A percentile compares a stretch with the other conserved stretches of the same genome.
phyloP scores from a whole-genome alignment of 1,139 yeast genomes.

The Hyphopichia buzzinii region DNA sequence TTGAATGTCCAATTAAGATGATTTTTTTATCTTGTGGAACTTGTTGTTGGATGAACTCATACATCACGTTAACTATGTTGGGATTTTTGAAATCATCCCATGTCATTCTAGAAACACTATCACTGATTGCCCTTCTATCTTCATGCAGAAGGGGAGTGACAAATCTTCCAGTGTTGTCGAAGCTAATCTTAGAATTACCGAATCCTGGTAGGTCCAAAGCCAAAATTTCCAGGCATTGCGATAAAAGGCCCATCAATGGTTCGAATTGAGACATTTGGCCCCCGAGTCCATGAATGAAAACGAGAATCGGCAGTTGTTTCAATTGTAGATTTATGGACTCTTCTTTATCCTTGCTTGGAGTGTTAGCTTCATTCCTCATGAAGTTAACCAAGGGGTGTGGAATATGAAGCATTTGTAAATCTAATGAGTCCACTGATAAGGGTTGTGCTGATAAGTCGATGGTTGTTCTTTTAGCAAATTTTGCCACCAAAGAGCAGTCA shows the following conservation, averaged over 20 bases:
- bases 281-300: constrained; percentile 73
- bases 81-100: constrained; percentile 49
- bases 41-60: constrained; percentile 36
- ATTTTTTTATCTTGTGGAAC: constrained; percentile 46
- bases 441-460: constrained; percentile 27
- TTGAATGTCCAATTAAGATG: constrained; percentile 70
- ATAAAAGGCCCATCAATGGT: constrained; percentile 58
- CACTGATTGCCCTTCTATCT: constrained; percentile 29
- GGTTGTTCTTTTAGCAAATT: constrained; percentile 38
- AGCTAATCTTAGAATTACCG: constrained; percentile 49
- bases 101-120: constrained; percentile 30
- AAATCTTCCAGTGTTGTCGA: constrained; percentile 15
- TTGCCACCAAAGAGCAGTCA: constrained; percentile 54
- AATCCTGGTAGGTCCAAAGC: constrained; percentile 76
- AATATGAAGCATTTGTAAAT: constrained; percentile 44
- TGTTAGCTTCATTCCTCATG: constrained; percentile 38
- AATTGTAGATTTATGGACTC: constrained; percentile 27
- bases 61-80: constrained; percentile 44
- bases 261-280: constrained; percentile 78
- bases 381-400: constrained; percentile 54
- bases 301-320: constrained; percentile 52
- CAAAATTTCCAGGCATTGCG: constrained; percentile 63
- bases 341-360: constrained; percentile 11
- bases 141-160: constrained; percentile 22
- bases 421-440: constrained; percentile 32